Evolutionary conservation across 2,329 filamentous ascomycete species (phyloP), one percentile per base, ranked within the genome.

Genomic region (Colletotrichum sp.): DNA sequence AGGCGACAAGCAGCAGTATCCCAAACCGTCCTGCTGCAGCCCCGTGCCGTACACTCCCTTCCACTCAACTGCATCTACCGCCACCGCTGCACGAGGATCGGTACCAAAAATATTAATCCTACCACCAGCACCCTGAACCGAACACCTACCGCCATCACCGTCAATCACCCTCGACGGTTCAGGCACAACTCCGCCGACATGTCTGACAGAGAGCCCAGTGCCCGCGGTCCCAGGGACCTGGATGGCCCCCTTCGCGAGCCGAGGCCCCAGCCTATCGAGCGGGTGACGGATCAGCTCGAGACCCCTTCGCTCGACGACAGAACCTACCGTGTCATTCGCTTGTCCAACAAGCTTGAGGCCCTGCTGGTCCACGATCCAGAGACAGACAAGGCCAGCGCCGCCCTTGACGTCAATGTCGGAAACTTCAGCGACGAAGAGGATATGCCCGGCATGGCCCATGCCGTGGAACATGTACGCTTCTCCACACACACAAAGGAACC

Each of bases 331-430:
- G 95, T 99, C 77, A 93, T 98, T 79, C 91, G 92, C 69, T 89
- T 99, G 69, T 88, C 91, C 62, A 99, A 99, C 85, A 90, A 96
- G 84, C 91, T 99, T 18, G 96, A 99, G 88, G 96, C 93, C 9
- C 89, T 99, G 22, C 87, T 99, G 66, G 97, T 98, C 71, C 96
- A 98, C 83, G 97, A 99, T 86, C 91, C 95, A 2, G 94, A 97
- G 77, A 98, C 97, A 9, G 97, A 99, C 88, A 98, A 98, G 89
- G 96, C 97, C 78, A 98, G 96, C 81, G 97, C 96, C 12, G 94
- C 96, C 66, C 92, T 98, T 82, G 97, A 98, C 83, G 96, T 98
- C 82, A 96, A 98, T 84, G 96, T 98, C 43, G 97, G 97, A 77
- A 97, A 95, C 85, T 98, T 98, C 87, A 97, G 95, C 82, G 97